Evolutionary conservation across 768 basidiomycete genomes (phyloP).

Genomic region (Leccinum barrowsii): DNA sequence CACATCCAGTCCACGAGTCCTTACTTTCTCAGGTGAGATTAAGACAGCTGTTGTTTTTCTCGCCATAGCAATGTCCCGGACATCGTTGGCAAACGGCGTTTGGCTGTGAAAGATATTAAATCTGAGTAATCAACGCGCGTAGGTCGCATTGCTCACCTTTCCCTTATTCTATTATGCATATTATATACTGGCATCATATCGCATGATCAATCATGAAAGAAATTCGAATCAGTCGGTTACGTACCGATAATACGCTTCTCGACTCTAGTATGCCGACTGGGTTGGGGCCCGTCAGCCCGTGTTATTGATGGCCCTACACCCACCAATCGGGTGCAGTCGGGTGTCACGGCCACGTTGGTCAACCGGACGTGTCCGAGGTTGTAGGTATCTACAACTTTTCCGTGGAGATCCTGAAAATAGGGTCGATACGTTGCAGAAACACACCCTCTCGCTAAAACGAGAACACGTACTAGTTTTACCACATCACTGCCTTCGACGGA

Average conservation of each 20-base stretch:
- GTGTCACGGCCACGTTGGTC: constrained; percentile 49
- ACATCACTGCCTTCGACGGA: constrained; percentile 49
- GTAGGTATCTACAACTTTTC: constrained; percentile 42
- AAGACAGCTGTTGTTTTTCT: constrained; percentile 42
- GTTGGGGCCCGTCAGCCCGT: constrained; percentile 42
- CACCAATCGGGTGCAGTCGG: constrained; percentile 43
- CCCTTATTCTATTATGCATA: constrained; percentile 38
- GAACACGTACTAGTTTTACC: constrained; percentile 39
- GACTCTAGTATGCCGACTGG: constrained; percentile 44
- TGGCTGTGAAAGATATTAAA: constrained; percentile 36
- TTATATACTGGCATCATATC: constrained; percentile 40
- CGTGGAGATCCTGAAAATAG: constrained; percentile 39
- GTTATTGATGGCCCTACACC: constrained; percentile 47
- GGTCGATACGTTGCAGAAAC: constrained; percentile 15
- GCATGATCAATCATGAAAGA: constrained; percentile 2
- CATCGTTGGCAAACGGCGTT: constrained; percentile 52
- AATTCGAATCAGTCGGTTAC: constrained; percentile 10
- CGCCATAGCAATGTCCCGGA: constrained; percentile 50
- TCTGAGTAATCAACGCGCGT: not conserved
- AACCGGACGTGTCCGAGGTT: constrained; percentile 43
- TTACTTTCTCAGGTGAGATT: constrained; percentile 34
- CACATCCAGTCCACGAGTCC: constrained; percentile 9
- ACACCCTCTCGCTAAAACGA: constrained; percentile 3
- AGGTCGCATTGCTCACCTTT: constrained; percentile 36
- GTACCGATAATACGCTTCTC: constrained; percentile 54